Conservation (phyloP, 768 basidiomycete genomes). For the Tylopilus rubrobrunneus region DNA sequence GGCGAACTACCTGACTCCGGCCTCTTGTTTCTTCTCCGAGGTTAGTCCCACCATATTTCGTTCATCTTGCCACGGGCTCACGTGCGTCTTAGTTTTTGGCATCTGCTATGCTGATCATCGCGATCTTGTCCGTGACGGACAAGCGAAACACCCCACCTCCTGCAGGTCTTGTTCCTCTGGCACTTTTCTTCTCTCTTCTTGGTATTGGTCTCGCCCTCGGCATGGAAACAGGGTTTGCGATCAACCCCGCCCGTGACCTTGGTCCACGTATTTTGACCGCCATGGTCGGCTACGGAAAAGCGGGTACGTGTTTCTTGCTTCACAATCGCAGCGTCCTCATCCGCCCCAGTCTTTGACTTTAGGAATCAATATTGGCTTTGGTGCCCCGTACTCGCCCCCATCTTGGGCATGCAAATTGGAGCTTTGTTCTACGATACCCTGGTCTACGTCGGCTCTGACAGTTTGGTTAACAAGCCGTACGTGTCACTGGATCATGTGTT, state of each 20-base stretch:
- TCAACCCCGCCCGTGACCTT: conserved; percentile 72
- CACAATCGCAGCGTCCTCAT: background rate
- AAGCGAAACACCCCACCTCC: conserved; percentile 47
- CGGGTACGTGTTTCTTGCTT: conserved; percentile 35
- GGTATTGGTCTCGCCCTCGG: conserved; percentile 59
- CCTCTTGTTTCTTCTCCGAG: conserved; percentile 46
- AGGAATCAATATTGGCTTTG: conserved; percentile 71
- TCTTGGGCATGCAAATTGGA: conserved; percentile 55
- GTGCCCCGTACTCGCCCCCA: conserved; percentile 58
- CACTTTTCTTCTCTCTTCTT: conserved; percentile 52
- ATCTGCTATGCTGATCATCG: conserved; percentile 50
- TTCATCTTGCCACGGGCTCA: background rate
- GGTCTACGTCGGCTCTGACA: conserved; percentile 54
- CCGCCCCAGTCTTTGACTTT: conserved; percentile 21
- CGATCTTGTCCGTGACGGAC: conserved; percentile 52
- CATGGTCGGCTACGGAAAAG: conserved; percentile 66
- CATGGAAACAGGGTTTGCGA: conserved; percentile 61
- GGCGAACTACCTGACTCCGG: conserved; percentile 41
- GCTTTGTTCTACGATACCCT: conserved; percentile 55
- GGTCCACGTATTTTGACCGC: conserved; percentile 66
- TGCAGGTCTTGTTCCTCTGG: conserved; percentile 49
- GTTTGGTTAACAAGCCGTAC: conserved; percentile 51
- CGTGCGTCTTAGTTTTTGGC: conserved; percentile 45
- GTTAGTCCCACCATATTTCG: conserved; percentile 14
- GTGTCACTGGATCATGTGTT: background rate